Percentiles rank a stretch among this genome's conserved stretches.
Conservation (phyloP, 345 rosid genomes). For the Jatropha curcas region DNA sequence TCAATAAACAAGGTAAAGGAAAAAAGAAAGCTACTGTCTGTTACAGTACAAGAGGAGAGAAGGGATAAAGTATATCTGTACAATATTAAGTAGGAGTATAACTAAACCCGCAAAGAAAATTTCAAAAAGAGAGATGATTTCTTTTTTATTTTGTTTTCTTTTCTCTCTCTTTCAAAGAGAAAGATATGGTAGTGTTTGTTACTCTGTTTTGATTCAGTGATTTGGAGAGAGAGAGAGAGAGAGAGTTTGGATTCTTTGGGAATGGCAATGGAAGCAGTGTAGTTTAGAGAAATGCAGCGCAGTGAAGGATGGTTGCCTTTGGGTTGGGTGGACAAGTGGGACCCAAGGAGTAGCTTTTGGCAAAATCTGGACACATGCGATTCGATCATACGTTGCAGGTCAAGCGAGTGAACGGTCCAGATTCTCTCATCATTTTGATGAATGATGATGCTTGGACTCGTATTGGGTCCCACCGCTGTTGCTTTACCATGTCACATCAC, state of each 20-base stretch:
- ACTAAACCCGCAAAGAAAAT: background rate
- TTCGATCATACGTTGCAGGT: background rate
- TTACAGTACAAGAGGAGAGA: background rate
- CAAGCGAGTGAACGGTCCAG: background rate
- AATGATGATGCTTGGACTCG: background rate
- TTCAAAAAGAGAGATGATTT: background rate
- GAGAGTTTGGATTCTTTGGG: conserved; percentile 1
- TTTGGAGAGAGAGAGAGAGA: background rate
- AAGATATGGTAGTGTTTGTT: background rate
- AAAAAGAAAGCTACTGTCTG: background rate
- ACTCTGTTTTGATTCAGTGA: background rate
- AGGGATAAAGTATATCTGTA: background rate
- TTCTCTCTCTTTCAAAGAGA: too few species aligned
- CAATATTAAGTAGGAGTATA: background rate
- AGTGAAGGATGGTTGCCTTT: background rate
- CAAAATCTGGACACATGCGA: background rate
- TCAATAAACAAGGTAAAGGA: background rate
- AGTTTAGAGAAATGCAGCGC: background rate
- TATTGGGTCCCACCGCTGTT: background rate
- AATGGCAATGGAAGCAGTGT: background rate
- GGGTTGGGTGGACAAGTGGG: background rate
- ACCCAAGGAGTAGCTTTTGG: background rate
- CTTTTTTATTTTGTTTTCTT: background rate
- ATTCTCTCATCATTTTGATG: background rate
- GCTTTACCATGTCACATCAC: background rate